phyloP scores from a whole-genome alignment of 768 basidiomycete species.

The Lactarius hatsudake region DNA sequence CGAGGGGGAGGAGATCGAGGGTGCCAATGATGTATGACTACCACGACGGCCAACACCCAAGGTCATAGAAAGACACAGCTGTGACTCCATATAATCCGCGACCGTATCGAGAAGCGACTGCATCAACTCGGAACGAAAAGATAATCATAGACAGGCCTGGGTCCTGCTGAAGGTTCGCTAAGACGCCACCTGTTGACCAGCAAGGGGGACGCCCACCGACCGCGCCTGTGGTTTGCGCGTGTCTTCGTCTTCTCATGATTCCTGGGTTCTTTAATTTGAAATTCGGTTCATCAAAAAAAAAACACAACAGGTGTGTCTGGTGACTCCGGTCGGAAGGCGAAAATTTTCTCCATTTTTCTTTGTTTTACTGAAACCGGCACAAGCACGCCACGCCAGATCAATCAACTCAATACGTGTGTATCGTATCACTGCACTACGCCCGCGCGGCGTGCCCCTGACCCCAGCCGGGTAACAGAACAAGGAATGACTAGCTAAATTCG shows the following conservation, averaged over 20 bases:
- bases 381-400: no score
- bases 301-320: no score
- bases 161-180: not conserved
- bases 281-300: no score
- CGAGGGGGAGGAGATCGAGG: constrained; percentile 12
- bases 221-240: not conserved
- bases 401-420: not conserved
- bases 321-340: not conserved
- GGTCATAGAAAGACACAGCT: not conserved
- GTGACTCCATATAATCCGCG: not conserved
- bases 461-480: not conserved
- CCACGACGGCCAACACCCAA: not conserved
- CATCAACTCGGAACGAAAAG: not conserved
- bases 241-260: not conserved
- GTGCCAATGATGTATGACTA: not conserved
- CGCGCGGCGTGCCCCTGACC: not conserved
- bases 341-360: not conserved
- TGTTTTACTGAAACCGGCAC: not conserved
- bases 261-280: not conserved
- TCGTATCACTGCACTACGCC: not conserved
- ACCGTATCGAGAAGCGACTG: not conserved
- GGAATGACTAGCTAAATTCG: not conserved
- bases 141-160: not conserved
- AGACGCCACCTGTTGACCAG: not conserved
- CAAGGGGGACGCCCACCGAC: not conserved